These are phyloP conservation scores for Secale cereale DNA, from an alignment of 176 grass and related monocot species.

Conservation along the genomic window DNA sequence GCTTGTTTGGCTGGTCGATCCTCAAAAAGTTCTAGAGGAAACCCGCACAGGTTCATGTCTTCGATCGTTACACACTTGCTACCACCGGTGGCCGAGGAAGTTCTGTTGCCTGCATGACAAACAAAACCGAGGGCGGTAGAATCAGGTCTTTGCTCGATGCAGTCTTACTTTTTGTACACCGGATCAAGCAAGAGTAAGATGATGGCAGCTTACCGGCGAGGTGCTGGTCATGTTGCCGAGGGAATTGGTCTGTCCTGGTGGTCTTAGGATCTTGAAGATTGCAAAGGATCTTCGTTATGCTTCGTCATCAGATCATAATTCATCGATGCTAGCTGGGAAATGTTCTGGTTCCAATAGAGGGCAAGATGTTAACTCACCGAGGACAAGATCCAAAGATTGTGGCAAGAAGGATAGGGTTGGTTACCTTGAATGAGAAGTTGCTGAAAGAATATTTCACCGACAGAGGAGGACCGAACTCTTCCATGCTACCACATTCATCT, in stretches of 20 bases:
- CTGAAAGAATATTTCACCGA: slow-evolving; percentile 93
- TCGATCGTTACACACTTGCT: background rate
- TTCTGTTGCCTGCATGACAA: slow-evolving; percentile 8
- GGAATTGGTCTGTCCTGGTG: background rate
- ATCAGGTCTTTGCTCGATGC: background rate
- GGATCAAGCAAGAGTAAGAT: background rate
- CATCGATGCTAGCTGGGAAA: slow-evolving; percentile 95
- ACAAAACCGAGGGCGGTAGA: background rate
- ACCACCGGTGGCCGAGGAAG: background rate
- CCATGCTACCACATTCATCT: slow-evolving; percentile 91
- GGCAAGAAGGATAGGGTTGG: background rate
- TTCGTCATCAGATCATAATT: slow-evolving; percentile 93
- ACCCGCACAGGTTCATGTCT: background rate
- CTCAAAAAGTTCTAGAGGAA: background rate
- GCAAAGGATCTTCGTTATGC: slow-evolving; percentile 49
- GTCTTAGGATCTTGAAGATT: slow-evolving; percentile 64
- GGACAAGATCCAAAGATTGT: background rate
- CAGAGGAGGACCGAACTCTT: slow-evolving; percentile 65
- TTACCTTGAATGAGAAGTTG: slow-evolving; percentile 97
- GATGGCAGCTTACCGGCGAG: background rate
- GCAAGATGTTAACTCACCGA: background rate
- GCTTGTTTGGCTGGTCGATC: background rate
- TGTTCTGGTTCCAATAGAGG: slow-evolving; percentile 53
- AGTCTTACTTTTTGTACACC: background rate
- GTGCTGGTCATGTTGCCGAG: background rate